Conservation (phyloP, 148 eudicot genomes). For the Fagopyrum esculentum region DNA sequence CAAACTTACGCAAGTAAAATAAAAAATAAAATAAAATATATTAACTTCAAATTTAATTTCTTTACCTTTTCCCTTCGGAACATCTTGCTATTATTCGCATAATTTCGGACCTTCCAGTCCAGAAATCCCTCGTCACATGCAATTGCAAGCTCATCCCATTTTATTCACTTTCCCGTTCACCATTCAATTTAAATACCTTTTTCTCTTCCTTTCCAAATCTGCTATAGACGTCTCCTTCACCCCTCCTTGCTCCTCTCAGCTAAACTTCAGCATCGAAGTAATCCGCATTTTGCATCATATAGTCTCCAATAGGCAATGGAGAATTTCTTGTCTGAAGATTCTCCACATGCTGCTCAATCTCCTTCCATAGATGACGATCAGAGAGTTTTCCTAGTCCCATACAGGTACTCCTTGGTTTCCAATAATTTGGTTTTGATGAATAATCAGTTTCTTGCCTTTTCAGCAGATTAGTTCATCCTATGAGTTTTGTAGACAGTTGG, state of each 20-base stretch:
- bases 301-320: conserved; percentile 20
- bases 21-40: too few species aligned
- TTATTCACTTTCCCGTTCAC: background rate
- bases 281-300: conserved; percentile 20
- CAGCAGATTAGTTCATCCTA: background rate
- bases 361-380: conserved; percentile 41
- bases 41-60: too few species aligned
- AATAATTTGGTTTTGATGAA: background rate
- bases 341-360: conserved; percentile 23
- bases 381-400: conserved; percentile 77
- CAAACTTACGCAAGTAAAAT: too few species aligned
- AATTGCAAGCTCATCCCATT: conserved; percentile 1
- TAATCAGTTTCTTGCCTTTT: background rate
- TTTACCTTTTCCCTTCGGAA: background rate
- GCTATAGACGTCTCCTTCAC: conserved; percentile 20
- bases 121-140: conserved; percentile 5
- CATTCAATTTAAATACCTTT: background rate
- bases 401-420: conserved; percentile 32
- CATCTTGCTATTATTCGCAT: background rate
- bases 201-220: conserved; percentile 22
- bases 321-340: conserved; percentile 15
- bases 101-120: background rate
- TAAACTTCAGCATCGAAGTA: conserved; percentile 14
- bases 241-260: conserved; percentile 15
- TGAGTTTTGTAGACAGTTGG: background rate